Percentiles rank a stretch among this genome's conserved stretches.
Conservation (phyloP, 225 moss, liverwort and hornwort species). For the Polytrichum formosum region DNA sequence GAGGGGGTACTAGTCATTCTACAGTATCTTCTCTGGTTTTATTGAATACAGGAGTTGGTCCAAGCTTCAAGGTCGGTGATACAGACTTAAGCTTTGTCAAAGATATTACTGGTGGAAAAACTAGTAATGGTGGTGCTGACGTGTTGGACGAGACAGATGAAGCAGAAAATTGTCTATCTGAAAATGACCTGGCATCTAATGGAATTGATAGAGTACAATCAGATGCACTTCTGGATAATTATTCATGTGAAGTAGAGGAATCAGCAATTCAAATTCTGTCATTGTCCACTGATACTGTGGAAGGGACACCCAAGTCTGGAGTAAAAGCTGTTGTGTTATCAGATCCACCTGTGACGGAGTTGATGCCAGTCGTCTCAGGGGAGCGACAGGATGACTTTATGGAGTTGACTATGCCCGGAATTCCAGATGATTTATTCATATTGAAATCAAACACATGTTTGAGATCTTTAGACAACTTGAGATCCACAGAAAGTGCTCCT, state of each 20-base stretch:
- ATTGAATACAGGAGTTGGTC: slow-evolving; percentile 4
- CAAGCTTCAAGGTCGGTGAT: slow-evolving; percentile 9
- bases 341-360: slow-evolving; percentile 12
- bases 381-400: slow-evolving; percentile 3
- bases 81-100: slow-evolving; percentile 10
- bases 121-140: slow-evolving; percentile 1
- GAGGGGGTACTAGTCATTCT: not conserved
- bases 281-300: too few relatives aligned
- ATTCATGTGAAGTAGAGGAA: slow-evolving; percentile 8
- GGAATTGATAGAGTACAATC: not conserved
- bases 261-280: too few relatives aligned
- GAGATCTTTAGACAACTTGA: slow-evolving; percentile 31
- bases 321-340: slow-evolving; percentile 13
- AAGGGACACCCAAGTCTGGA: not conserved
- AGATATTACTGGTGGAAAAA: too few relatives aligned
- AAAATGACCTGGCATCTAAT: slow-evolving; percentile 10
- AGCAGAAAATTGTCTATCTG: slow-evolving; percentile 13
- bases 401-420: slow-evolving; percentile 9
- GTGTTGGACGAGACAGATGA: slow-evolving; percentile 12
- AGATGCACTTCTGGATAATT: slow-evolving; percentile 13
- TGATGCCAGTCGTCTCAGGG: not conserved
- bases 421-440: not conserved
- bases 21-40: slow-evolving; percentile 13
- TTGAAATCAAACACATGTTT: slow-evolving; percentile 9
- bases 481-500: slow-evolving; percentile 40